Evolutionary conservation across 2,329 filamentous ascomycete species (phyloP).

Genomic region (Alternaria hordeiaustralica): DNA sequence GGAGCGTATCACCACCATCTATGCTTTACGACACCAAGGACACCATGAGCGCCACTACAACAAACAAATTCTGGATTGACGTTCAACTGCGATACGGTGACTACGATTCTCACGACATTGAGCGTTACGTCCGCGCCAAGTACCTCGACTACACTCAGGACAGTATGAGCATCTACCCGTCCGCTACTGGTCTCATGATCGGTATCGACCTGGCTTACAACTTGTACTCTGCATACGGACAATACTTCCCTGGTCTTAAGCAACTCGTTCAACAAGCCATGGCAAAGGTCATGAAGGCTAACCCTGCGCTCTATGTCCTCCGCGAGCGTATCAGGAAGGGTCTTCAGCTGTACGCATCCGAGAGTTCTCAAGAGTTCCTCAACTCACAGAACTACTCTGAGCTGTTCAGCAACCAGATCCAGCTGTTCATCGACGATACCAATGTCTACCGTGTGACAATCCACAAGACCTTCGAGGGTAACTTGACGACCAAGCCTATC

Average conservation of each 20-base stretch:
- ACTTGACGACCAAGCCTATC: slow-evolving; percentile 98
- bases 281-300: slow-evolving; percentile 99
- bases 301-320: slow-evolving; percentile 93
- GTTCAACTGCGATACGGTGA: slow-evolving; percentile 96
- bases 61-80: slow-evolving; percentile 99
- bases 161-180: slow-evolving; percentile 98
- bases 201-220: slow-evolving; percentile 98
- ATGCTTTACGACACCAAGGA: slow-evolving; percentile 97
- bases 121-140: slow-evolving; percentile 95
- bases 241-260: slow-evolving; percentile 98
- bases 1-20: slow-evolving; percentile 95
- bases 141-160: slow-evolving; percentile 99
- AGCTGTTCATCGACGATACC: slow-evolving; percentile 98
- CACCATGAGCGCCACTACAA: slow-evolving; percentile 88
- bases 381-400: slow-evolving; percentile 99
- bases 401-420: slow-evolving; percentile 97
- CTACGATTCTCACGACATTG: slow-evolving; percentile 98
- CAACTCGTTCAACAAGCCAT: slow-evolving; percentile 95
- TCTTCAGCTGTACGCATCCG: slow-evolving; percentile 95
- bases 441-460: slow-evolving; percentile 99
- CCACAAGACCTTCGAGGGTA: slow-evolving; percentile 99
- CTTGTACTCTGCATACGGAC: slow-evolving; percentile 95
- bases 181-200: slow-evolving; percentile 95
- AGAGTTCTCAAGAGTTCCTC: slow-evolving; percentile 98
- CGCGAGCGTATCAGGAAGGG: slow-evolving; percentile 98